phyloP scores from a whole-genome alignment of 352 stramenopile genomes.

The Phytophthora cactorum region DNA sequence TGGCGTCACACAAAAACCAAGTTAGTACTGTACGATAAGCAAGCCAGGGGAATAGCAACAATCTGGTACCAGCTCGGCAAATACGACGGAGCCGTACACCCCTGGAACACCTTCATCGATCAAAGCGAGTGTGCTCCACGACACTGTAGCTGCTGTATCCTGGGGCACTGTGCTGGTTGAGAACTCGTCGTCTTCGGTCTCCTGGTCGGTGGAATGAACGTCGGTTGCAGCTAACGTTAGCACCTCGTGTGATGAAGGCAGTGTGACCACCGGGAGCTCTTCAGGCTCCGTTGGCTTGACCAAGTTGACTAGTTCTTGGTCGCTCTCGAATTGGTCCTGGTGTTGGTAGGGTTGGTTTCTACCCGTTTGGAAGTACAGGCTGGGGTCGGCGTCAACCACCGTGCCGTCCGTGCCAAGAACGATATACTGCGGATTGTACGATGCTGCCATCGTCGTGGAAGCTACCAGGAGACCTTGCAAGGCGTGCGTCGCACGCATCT shows the following conservation, averaged over 20 bases:
- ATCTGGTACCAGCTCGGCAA: conserved; percentile 46
- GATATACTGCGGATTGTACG: conserved; percentile 38
- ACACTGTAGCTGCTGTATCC: conserved; percentile 4
- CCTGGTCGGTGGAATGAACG: conserved; percentile 7
- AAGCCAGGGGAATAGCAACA: not conserved
- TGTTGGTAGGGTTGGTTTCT: conserved; percentile 12
- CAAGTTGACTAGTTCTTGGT: conserved; percentile 4
- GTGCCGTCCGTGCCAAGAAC: conserved; percentile 46
- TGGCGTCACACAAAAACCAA: conserved; percentile 11
- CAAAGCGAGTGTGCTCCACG: conserved; percentile 9
- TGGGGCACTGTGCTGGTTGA: conserved; percentile 8
- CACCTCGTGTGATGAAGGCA: conserved; percentile 16
- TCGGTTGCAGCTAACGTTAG: not conserved
- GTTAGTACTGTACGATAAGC: not conserved
- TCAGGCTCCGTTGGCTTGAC: conserved; percentile 5
- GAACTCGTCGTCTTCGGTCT: conserved; percentile 42
- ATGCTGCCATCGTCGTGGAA: conserved; percentile 7
- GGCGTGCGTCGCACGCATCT: conserved; percentile 21
- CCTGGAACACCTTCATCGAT: conserved; percentile 34
- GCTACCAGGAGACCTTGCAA: conserved; percentile 17
- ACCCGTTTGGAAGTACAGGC: conserved; percentile 33
- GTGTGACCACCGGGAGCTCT: conserved; percentile 4
- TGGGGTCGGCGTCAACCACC: conserved; percentile 39
- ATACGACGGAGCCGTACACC: conserved; percentile 49
- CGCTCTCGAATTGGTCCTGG: conserved; percentile 12